Evolutionary conservation across 1,284 basidiomycete genomes (phyloP), one percentile per base, ranked within the genome.

Genomic region (Xerocomus nothofagi): DNA sequence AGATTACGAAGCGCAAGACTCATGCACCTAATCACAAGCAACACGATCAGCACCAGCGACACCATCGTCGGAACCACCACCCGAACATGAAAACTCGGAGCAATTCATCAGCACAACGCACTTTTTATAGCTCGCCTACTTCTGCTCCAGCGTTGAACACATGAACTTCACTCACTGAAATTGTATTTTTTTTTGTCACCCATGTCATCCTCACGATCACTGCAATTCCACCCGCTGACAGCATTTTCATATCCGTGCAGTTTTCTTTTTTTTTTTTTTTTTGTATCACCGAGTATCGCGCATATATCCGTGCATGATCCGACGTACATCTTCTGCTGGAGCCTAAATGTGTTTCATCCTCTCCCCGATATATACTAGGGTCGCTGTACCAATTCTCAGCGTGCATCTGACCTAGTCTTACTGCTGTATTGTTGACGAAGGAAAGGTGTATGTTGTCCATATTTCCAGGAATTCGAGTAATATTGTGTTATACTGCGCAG

Each of bases 71-170:
- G 46, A 57, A 73, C 36, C 71, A 78, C 59, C 82, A 85, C 61
- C 84, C 86, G 17, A 89, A 89, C 60, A 70, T 72, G 60, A 89
- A 86, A 71, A 73, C 73, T 46, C 77, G 86, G 36, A 74, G 80
- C 53, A 74, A 78, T 36, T 73, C 75, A 51, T 77, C 82, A 44
- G 68, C 75, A 61, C 86, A 89, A 66, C 79, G 86, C 53, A 71
- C 70, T 18, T 77, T 73, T 54, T 75, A 76, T 53, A 69, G 67
- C 30, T 72, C 72, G 17, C 62, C 72, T 26, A 58, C 56, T 44
- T 63, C 62, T 2, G 61, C 57, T 46, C 65, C 68, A 6, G 37
- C 53, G 7, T 44, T 70, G 46, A 67, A 69, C 60, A 57, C 65
- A 57, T 72, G 51, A 70, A 43, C 26, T 44, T 42, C 26, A 32